These are phyloP conservation scores for Zancudomyces culisetae DNA, from an alignment of 371 early-diverging fungal species.

Conservation along the genomic window DNA sequence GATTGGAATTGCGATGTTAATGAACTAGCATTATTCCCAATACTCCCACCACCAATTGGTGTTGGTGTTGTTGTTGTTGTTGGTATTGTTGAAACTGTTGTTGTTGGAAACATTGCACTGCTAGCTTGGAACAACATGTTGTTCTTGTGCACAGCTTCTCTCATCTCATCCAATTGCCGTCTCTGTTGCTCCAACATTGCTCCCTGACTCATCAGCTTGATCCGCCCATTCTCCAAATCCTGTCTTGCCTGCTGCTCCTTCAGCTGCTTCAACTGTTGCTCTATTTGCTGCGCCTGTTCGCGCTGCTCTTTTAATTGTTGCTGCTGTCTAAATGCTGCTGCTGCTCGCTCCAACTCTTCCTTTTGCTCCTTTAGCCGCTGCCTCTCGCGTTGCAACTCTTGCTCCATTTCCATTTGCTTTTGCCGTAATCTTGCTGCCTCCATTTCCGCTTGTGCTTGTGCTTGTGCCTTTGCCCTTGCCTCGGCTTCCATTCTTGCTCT, in stretches of 20 bases:
- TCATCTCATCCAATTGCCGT: not conserved
- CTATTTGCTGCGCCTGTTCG: not conserved
- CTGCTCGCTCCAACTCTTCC: not conserved
- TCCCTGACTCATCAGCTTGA: not conserved
- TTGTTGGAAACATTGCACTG: not conserved
- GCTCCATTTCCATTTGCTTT: not conserved
- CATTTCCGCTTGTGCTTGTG: not conserved
- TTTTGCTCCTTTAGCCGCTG: not conserved
- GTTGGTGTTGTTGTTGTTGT: not conserved
- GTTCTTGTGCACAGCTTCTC: not conserved
- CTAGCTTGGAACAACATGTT: not conserved
- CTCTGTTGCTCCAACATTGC: not conserved
- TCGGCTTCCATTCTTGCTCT: not conserved
- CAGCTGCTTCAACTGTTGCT: not conserved
- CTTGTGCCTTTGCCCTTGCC: not conserved
- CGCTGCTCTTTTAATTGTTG: not conserved
- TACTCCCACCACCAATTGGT: no score
- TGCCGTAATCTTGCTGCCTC: not conserved
- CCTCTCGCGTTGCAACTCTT: not conserved
- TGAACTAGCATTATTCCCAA: no score
- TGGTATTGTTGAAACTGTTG: not conserved
- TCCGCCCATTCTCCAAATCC: not conserved
- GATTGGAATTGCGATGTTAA: no score
- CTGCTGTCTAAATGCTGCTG: not conserved
- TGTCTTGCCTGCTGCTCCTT: not conserved